Base-by-base conservation (phyloP, 768 basidiomycete genomes). In the Boletus rubescentipes region DNA sequence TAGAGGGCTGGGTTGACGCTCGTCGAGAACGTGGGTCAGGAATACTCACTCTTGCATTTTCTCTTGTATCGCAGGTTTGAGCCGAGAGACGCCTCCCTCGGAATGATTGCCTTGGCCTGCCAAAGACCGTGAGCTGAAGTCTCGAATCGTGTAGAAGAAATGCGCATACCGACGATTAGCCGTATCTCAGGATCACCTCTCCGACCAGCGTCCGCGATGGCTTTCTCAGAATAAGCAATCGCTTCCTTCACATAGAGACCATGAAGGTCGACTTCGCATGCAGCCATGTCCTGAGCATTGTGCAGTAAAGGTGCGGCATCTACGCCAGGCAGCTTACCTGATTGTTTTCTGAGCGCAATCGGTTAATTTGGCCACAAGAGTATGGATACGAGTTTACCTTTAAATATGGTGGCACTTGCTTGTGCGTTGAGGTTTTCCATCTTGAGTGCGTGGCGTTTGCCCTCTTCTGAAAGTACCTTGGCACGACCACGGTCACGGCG, bases 181-280 rank as follows among this genome's bases (percentile, higher is more conserved):
- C 80, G 79, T 12, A 98, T 63, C 62, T 90, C 79, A 4, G 73
- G 61, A 49, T 86, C 78, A 3, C 87, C 89, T 29, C 79, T 72
- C 32, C 61, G 69, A 49, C 84, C 84, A 11, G 89, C 92, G 23
- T 79, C 68, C 58, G 80, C 65, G 34, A 97, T 80, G 10, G 90
- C 88, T 16, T 70, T 60, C 63, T 97, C 89, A 0, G 89, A 84
- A 53, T 80, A 80, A 37, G 78, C 69, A 49, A 96, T 85, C 14
- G 93, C 91, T 72, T 98, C 96, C 65, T 91, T 91, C 53, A 96
- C 93, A 68, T 89, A 95, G 5, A 98, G 77, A 9, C 93, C 93
- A 67, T 98, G 95, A 38, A 98, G 74, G 71, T 98, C 96, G 43
- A 97, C 75, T 68, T 93, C 86, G 2, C 85, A 85, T 3, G 79